Conservation (phyloP, 257 asterid genomes). For the Anisodus acutangulus region DNA sequence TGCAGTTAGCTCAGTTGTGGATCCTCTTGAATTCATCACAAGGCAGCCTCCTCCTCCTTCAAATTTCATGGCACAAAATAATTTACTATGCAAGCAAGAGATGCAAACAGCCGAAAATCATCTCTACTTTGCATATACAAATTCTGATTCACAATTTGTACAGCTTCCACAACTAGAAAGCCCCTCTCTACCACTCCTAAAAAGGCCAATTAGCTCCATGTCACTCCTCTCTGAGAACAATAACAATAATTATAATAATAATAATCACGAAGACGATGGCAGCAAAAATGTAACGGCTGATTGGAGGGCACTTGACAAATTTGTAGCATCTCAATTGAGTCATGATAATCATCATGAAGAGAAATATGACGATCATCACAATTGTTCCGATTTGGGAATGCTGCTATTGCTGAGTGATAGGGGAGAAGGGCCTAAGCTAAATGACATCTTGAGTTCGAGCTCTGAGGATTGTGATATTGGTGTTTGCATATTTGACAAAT, state of each 20-base stretch:
- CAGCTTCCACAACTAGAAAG: conserved; percentile 67
- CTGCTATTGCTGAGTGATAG: conserved; percentile 51
- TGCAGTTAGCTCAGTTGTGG: conserved; percentile 38
- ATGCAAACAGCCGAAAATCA: conserved; percentile 41
- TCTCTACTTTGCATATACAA: conserved; percentile 36
- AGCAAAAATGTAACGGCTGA: conserved; percentile 53
- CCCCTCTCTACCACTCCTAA: conserved; percentile 47
- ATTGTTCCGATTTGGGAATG: conserved; percentile 50
- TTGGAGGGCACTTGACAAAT: conserved; percentile 77
- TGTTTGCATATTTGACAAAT: conserved; percentile 60
- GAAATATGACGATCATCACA: conserved; percentile 25
- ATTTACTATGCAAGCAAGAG: conserved; percentile 59
- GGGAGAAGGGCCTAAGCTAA: conserved; percentile 50
- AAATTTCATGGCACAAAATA: conserved; percentile 36
- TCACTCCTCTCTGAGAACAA: conserved; percentile 18
- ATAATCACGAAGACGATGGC: conserved; percentile 33
- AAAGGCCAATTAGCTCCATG: conserved; percentile 37
- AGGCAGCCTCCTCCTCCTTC: conserved; percentile 34
- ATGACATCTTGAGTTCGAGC: conserved; percentile 47
- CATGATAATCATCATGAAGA: conserved; percentile 44
- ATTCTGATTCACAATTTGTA: conserved; percentile 42
- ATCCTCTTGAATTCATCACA: conserved; percentile 44
- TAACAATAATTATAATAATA: not conserved
- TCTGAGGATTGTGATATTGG: conserved; percentile 64
- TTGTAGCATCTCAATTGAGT: conserved; percentile 78